Conservation (phyloP, 768 basidiomycete genomes). For the Leucosporidium creatinivorum region DNA sequence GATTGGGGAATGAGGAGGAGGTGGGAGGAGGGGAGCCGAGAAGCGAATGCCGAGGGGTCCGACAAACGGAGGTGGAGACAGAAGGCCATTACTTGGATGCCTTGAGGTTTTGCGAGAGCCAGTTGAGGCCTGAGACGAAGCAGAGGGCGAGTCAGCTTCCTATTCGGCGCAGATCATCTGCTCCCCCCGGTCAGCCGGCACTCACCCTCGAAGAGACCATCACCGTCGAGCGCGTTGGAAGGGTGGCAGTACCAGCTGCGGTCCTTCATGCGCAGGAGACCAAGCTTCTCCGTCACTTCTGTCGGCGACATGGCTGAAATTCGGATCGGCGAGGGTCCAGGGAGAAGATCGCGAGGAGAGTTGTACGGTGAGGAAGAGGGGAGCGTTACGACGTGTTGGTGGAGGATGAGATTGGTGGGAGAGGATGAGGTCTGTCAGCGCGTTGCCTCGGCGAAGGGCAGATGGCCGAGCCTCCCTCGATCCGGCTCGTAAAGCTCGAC, state of each 20-base stretch:
- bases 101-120: neutral
- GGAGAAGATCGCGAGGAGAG: no score
- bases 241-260: slow-evolving; percentile 99
- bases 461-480: no score
- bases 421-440: no score
- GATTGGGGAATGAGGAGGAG: no score
- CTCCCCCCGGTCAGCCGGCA: no score
- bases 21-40: no score
- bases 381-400: no score
- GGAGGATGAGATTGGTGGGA: no score
- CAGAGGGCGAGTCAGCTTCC: neutral
- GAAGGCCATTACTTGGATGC: neutral
- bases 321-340: no score
- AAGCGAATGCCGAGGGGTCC: no score
- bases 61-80: no score
- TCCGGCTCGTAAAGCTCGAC: slow-evolving; percentile 35
- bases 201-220: slow-evolving; percentile 85
- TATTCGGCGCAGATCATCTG: neutral
- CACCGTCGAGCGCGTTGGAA: slow-evolving; percentile 66
- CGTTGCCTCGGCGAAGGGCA: neutral
- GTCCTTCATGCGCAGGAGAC: slow-evolving; percentile 90
- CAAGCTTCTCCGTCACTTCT: slow-evolving; percentile 94
- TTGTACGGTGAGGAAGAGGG: no score
- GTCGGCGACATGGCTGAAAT: slow-evolving; percentile 99
- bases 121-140: neutral